Evolutionary conservation across 306 rosid species (phyloP), one percentile per base, ranked within the genome.

Genomic region (Cotoneaster glaucophyllus): DNA sequence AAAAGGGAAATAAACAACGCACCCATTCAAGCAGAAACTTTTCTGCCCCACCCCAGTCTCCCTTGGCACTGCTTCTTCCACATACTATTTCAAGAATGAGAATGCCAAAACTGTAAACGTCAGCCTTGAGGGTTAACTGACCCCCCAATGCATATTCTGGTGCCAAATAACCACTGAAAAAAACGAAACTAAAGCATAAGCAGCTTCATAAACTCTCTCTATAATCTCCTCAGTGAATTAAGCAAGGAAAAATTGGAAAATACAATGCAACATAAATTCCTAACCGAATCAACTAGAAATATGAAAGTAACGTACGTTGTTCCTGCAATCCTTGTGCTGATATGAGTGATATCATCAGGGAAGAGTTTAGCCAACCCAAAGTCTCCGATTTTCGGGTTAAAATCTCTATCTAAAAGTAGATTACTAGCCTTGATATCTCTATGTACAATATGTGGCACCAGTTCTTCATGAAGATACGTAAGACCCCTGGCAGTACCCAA

Each of bases 71-170:
- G 88, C 93, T 74, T 83, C 80, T 87, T 74, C 96, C 97, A 70
- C 93, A 80, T n/a, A 96, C 71, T 43, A 88, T 85, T 87, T 92
- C 99, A 76, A 96, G 98, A 73, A 88, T 1, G 77, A 96, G 98
- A 74, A 96, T 84, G 21, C 99, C 99, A 70, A 92, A 96, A 69
- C 99, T 96, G 83, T 88, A 96, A 32, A 93, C 84, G 79, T 96
- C 98, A 5, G 99, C 99, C 79, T 86, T 96, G 88, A 78, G 52
- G 41, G 99, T 96, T 81, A 96, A 81, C 77, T 86, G 99, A 65
- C 99, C 99, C 52, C 96, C 98, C 77, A 96, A 54, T 52, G 97
- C 98, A 87, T 96, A 96, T 79, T 96, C 99, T 0, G 99, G 99
- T 69, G 99, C 99, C 74, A 96, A 86, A 84, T 96, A 96, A 62